Evolutionary conservation across 1,139 yeast genomes (phyloP).

Genomic region (Suhomyces choctaworum): DNA sequence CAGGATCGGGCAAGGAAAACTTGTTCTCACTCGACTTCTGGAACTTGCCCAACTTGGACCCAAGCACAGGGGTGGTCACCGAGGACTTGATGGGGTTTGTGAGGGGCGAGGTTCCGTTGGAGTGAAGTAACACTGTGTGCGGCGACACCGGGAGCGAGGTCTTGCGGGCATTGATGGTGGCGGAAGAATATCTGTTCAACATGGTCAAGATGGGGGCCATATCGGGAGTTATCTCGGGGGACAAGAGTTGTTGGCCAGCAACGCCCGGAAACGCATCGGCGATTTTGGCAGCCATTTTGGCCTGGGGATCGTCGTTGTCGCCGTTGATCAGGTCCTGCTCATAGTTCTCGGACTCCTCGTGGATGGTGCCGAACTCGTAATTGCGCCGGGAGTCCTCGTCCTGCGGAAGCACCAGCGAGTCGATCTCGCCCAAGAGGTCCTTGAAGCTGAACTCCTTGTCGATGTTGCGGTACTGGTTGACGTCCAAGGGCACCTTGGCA

Average conservation of each 20-base stretch:
- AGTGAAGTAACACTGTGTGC: slow-evolving; percentile 13
- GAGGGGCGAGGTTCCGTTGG: slow-evolving; percentile 15
- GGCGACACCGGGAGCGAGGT: slow-evolving; percentile 16
- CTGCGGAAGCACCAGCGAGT: slow-evolving; percentile 1
- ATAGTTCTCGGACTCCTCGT: slow-evolving; percentile 18
- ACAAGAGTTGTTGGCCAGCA: slow-evolving; percentile 30
- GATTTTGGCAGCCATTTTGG: neutral
- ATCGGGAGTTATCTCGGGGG: slow-evolving; percentile 48
- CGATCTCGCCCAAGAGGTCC: slow-evolving; percentile 21
- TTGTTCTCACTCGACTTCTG: slow-evolving; percentile 6
- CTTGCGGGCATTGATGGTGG: slow-evolving; percentile 12
- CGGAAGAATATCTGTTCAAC: slow-evolving; percentile 25
- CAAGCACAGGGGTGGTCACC: slow-evolving; percentile 6
- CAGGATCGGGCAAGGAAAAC: slow-evolving; percentile 46
- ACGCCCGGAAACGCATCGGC: too few relatives aligned
- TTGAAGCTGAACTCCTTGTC: slow-evolving; percentile 57
- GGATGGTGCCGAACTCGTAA: slow-evolving; percentile 15
- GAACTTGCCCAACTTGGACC: slow-evolving; percentile 6
- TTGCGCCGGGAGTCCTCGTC: slow-evolving; percentile 3
- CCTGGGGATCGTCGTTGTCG: neutral
- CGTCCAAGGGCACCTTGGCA: slow-evolving; percentile 53
- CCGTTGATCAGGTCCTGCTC: neutral
- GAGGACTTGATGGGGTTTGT: slow-evolving; percentile 14
- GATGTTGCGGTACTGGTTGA: slow-evolving; percentile 58
- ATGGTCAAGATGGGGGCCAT: slow-evolving; percentile 38